Evolutionary conservation across 768 basidiomycete genomes (phyloP).

Genomic region (Albatrellus ellisii): DNA sequence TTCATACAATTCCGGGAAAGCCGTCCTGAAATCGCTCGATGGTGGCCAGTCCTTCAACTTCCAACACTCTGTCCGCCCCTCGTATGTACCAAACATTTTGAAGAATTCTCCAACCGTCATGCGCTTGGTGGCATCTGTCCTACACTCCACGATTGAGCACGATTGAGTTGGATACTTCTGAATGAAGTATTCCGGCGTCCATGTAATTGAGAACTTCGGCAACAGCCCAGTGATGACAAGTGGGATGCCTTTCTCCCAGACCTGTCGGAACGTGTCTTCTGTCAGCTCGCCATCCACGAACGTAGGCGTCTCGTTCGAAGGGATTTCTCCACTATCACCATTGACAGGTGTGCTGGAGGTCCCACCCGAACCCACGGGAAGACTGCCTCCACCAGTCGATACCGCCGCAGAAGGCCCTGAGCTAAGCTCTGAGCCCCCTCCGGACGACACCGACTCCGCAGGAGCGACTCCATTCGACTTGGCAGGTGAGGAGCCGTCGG

Average conservation of each 20-base stretch:
- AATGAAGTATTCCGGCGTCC: constrained; percentile 79
- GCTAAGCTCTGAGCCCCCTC: not conserved
- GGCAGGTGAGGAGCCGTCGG: not conserved
- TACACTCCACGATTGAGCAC: constrained; percentile 74
- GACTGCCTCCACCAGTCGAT: not conserved
- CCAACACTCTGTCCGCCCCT: constrained; percentile 41
- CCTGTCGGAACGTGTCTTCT: constrained; percentile 42
- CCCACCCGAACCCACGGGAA: not conserved
- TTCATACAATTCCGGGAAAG: constrained; percentile 75
- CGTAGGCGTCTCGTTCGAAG: constrained; percentile 28
- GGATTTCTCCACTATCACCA: constrained; percentile 6
- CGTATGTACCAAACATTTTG: constrained; percentile 55
- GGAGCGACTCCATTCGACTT: not conserved
- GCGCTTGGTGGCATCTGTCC: constrained; percentile 49
- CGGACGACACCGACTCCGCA: not conserved
- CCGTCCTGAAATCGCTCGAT: constrained; percentile 68
- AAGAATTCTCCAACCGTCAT: constrained; percentile 75
- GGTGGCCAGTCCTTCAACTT: constrained; percentile 96
- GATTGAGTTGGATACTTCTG: constrained; percentile 47
- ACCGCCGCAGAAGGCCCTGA: not conserved
- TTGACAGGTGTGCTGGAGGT: not conserved
- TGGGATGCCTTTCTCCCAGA: constrained; percentile 70
- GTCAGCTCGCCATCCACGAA: constrained; percentile 38
- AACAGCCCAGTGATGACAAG: constrained; percentile 62
- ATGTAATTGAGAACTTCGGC: constrained; percentile 48